Evolutionary conservation across 2,329 filamentous ascomycete genomes (phyloP), one percentile per base, ranked within the genome.

Genomic region (Neopestalotiopsis sp.): DNA sequence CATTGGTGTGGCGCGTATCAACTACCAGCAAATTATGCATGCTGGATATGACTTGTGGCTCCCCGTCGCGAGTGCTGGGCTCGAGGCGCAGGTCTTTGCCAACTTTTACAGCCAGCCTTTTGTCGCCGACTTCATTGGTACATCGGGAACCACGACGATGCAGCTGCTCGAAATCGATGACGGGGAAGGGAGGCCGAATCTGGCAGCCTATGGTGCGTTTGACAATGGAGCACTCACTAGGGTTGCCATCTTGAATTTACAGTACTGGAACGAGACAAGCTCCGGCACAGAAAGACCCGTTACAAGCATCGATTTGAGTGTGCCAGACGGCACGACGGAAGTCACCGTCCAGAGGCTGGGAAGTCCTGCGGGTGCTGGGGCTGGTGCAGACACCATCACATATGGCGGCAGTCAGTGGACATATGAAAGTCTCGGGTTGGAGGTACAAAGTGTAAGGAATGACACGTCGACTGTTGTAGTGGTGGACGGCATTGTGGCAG

Each of bases 391-490:
- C 65, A 75, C 71, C 3, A 80, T 81, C 62, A 80, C 80, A 7
- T 81, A 81, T 49, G 80, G 74, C 1, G 80, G 79, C 4, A 81
- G 79, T 66, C 79, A 80, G 69, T 81, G 79, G 80, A 80, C 78
- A 6, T 79, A 76, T 63, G 74, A 74, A 61, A 80, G 77, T 68
- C 62, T 73, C 1, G 79, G 80, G 0, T 71, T 71, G 69, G 79
- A 81, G 72, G 76, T 80, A 3, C 76, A 73, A 68, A 73, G 75
- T 7, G 76, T 80, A 5, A 71, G 76, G 61, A 69, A 76, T 12
- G 79, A 81, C 56, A 78, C 75, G 2, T 68, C 75, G 53, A 71
- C 66, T 5, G 40, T 81, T 38, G 32, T 56, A 0, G 78, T 79
- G 12, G 66, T 69, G 63, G 70, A 74, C 13, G 78, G 78, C 0